Evolutionary conservation across 768 basidiomycete genomes (phyloP), one percentile per base, ranked within the genome.

Genomic region (Rhodocollybia butyracea): DNA sequence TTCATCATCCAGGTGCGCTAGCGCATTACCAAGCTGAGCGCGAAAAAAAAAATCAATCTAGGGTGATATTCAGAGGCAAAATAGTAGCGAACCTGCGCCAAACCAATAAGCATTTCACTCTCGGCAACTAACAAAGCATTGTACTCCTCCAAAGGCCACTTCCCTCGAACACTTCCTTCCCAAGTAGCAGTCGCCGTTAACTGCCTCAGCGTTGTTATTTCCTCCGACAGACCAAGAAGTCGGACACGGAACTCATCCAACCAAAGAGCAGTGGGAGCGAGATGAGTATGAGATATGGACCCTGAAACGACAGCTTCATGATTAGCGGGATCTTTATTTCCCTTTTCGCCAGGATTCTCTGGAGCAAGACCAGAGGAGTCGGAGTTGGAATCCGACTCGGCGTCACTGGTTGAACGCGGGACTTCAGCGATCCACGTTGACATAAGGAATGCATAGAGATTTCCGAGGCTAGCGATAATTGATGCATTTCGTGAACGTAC

Each of bases 61-160:
- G 12, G 24, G 12, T 27, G 17, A n/a, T 5, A 42, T 7, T 15
- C 56, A 70, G 29, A 64, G 56, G 36, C 62, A 68, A 2, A 54
- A 54, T 21, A 38, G 30, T 5, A 10, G 61, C 61, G 12, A 32
- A 76, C 76, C 66, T 73, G 71, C 1, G 70, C 65, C n/a, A 78
- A 62, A 42, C 65, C 65, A 1, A 62, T 55, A 15, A 80, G 57
- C 64, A 83, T 72, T 29, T 78, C 74, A 7, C 61, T 56, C 64
- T 83, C 71, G 1, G 74, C 59, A 22, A 69, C 67, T 17, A 76
- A 58, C 4, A 85, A 59, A 19, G 66, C 65, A 30, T 63, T 63
- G 57, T 84, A 85, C 54, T 79, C 73, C 22, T 74, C 67, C 30
- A 66, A 62, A 2, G 82, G 79, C 82, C 82, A 86, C 19, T 70